These are phyloP conservation scores for Tylopilus sp. DNA, from an alignment of 1,284 basidiomycete genomes.

Conservation along the genomic window DNA sequence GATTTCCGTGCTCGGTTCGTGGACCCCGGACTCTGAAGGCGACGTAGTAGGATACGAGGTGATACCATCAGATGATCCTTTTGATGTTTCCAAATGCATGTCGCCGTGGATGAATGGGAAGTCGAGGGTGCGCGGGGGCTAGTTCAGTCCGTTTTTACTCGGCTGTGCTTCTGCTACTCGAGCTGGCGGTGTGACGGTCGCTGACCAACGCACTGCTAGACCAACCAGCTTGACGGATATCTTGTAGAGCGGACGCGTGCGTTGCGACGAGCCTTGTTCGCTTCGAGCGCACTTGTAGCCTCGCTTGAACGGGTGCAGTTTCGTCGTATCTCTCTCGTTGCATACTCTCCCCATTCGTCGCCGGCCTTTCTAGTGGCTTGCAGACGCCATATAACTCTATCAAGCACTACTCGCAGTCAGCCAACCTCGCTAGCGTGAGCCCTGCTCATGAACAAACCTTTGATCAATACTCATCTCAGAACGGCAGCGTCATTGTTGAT, in stretches of 20 bases:
- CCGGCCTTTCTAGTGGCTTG: not conserved
- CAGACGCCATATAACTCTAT: slow-evolving; percentile 4
- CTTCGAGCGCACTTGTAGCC: not conserved
- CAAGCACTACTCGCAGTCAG: not conserved
- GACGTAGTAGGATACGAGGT: not conserved
- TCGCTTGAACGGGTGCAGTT: not conserved
- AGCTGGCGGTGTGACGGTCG: not conserved
- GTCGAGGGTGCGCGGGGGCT: too few relatives aligned
- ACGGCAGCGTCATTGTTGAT: not conserved
- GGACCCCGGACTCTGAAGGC: not conserved
- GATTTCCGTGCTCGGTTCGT: too few relatives aligned
- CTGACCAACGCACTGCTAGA: slow-evolving; percentile 2
- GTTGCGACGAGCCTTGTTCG: slow-evolving; percentile 13
- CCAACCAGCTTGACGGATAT: slow-evolving; percentile 21
- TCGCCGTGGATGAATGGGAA: not conserved
- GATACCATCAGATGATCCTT: not conserved
- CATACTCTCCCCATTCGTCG: slow-evolving; percentile 7
- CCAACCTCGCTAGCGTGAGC: slow-evolving; percentile 10
- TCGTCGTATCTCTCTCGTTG: not conserved
- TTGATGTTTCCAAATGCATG: slow-evolving; percentile 3
- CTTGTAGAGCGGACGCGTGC: slow-evolving; percentile 7
- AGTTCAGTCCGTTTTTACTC: slow-evolving; percentile 7
- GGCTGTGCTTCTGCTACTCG: slow-evolving; percentile 16
- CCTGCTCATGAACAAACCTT: not conserved
- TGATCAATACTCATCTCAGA: slow-evolving; percentile 10